Conservation (phyloP, 2,329 filamentous ascomycete genomes). For the Cladorrhinum sp. region DNA sequence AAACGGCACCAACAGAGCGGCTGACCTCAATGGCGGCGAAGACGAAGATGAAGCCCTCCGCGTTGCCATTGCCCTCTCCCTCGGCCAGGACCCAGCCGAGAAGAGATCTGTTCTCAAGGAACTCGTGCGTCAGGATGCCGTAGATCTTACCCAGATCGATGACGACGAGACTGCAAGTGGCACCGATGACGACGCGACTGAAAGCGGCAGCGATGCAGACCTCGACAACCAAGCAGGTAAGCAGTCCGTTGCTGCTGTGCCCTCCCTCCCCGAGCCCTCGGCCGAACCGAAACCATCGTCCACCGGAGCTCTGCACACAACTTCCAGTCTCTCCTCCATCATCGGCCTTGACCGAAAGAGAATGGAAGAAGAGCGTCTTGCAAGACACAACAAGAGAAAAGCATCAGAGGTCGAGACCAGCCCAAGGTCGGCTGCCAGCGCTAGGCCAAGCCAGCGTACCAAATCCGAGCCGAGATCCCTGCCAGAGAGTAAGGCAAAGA, state of each 20-base stretch:
- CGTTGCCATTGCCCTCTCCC: conserved; percentile 58
- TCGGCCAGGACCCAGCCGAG: conserved; percentile 34
- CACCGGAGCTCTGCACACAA: conserved; percentile 5
- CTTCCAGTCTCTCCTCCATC: conserved; percentile 38
- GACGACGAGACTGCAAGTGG: conserved; percentile 8
- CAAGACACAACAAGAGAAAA: conserved; percentile 59
- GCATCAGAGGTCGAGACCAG: conserved; percentile 15
- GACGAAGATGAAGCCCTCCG: conserved; percentile 60
- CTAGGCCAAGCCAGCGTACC: not conserved
- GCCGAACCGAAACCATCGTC: conserved; percentile 7
- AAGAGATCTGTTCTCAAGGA: conserved; percentile 28
- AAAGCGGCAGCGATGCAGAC: not conserved
- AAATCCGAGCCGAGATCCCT: not conserved
- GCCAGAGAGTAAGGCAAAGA: not conserved
- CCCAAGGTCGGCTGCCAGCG: not conserved
- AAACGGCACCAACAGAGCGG: conserved; percentile 26
- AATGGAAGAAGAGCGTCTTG: conserved; percentile 83
- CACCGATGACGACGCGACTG: conserved; percentile 1
- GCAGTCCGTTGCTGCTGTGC: not conserved
- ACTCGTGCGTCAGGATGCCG: not conserved
- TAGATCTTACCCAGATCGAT: conserved; percentile 26
- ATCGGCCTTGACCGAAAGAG: conserved; percentile 68
- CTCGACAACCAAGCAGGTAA: not conserved
- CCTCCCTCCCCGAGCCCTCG: not conserved
- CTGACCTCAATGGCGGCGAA: conserved; percentile 33